Conservation (phyloP, 1,139 yeast genomes). For the Magnusiomyces sp. region DNA sequence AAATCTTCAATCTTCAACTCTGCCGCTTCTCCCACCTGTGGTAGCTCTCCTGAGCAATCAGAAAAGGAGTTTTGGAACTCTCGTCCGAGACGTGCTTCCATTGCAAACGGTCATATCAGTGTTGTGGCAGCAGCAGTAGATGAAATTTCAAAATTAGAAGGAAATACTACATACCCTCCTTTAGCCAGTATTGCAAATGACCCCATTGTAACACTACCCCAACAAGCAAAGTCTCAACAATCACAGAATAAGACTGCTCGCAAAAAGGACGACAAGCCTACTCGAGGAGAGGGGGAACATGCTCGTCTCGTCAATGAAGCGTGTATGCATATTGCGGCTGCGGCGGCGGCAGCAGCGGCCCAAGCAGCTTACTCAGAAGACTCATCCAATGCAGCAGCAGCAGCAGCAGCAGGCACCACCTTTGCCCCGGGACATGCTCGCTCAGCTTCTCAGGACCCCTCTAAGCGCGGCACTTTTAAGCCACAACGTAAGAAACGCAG, state of each 20-base stretch:
- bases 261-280: constrained; percentile 10
- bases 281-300: constrained; percentile 41
- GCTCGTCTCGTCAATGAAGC: constrained; percentile 67
- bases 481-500: constrained; percentile 50
- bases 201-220: no score
- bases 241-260: neutral
- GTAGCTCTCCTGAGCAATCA: neutral
- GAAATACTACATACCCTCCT: neutral
- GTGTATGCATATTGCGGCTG: constrained; percentile 74
- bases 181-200: no score
- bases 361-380: constrained; percentile 25
- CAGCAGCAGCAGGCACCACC: constrained; percentile 18
- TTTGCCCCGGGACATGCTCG: constrained; percentile 8
- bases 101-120: constrained; percentile 27
- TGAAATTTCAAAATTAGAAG: constrained; percentile 13
- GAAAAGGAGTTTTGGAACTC: constrained; percentile 2
- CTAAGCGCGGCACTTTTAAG: constrained; percentile 16
- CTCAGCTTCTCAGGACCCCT: constrained; percentile 3
- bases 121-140: constrained; percentile 23
- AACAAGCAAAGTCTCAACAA: neutral
- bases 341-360: constrained; percentile 57
- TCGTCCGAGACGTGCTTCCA: constrained; percentile 26
- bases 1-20: no score
- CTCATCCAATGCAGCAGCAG: no score
- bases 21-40: neutral